phyloP scores from a whole-genome alignment of 2,329 filamentous ascomycete species.

The Thelonectria discophora region DNA sequence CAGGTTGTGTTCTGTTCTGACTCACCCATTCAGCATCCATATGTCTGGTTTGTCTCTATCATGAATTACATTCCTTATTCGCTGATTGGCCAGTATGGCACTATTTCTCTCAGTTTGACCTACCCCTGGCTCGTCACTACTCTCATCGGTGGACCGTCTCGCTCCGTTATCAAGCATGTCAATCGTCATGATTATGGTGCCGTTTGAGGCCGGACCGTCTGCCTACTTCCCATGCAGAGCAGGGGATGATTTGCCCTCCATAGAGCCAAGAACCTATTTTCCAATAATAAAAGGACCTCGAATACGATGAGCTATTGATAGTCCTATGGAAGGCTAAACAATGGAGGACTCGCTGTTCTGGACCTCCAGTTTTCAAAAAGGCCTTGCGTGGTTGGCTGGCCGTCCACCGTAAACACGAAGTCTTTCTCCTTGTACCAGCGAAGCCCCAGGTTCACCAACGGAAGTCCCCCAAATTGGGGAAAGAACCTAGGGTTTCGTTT shows the following conservation, averaged over 20 bases:
- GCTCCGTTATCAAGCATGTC: conserved; percentile 25
- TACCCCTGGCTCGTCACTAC: conserved; percentile 14
- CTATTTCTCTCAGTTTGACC: conserved; percentile 14
- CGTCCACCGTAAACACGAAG: conserved; percentile 29
- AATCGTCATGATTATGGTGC: conserved; percentile 4
- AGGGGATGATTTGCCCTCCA: conserved; percentile 18
- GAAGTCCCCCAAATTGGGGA: conserved; percentile 52
- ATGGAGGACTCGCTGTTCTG: conserved; percentile 23
- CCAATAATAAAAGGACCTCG: conserved; percentile 31
- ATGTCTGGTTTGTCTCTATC: too few relatives aligned
- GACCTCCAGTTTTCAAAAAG: conserved; percentile 30
- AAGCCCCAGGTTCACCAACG: conserved; percentile 19
- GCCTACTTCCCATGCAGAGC: conserved; percentile 23
- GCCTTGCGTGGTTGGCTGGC: conserved; percentile 19
- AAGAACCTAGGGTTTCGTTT: conserved; percentile 61
- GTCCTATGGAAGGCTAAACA: background rate
- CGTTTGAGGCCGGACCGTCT: conserved; percentile 3
- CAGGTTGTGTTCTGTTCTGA: too few relatives aligned
- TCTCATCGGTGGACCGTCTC: conserved; percentile 23
- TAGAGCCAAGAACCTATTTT: conserved; percentile 14
- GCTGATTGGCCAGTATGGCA: background rate
- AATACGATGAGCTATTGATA: conserved; percentile 28
- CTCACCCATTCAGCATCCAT: too few relatives aligned
- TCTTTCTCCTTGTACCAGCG: conserved; percentile 33
- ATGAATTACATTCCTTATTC: background rate